phyloP scores from a whole-genome alignment of 2,329 filamentous ascomycete species.

The Aspergillus caelatus region DNA sequence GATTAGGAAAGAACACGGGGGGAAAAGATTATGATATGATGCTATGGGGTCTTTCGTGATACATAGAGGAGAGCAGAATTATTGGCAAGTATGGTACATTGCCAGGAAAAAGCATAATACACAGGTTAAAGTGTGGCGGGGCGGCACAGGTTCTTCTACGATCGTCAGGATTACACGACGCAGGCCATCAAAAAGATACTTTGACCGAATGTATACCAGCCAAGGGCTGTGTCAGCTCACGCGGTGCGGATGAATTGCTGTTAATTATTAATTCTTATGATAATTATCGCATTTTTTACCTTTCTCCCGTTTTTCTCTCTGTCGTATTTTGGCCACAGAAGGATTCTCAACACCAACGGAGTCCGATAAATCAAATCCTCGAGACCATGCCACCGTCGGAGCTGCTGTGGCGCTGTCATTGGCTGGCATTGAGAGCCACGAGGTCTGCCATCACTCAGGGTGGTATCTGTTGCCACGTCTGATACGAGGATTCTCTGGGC shows the following conservation, averaged over 20 bases:
- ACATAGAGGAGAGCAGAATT: neutral
- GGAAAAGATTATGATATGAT: neutral
- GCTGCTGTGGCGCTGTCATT: neutral
- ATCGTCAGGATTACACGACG: neutral
- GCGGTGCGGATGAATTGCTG: too few species aligned
- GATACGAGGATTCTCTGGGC: slow-evolving; percentile 3
- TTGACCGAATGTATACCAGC: neutral
- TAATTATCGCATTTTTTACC: neutral
- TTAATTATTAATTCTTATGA: neutral
- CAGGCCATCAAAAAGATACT: neutral
- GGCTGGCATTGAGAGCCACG: slow-evolving; percentile 7
- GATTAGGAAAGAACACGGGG: neutral
- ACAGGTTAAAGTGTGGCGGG: neutral
- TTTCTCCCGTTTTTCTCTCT: neutral
- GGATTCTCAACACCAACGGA: slow-evolving; percentile 1
- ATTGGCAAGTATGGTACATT: neutral
- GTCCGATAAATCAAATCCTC: neutral
- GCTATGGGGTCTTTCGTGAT: neutral
- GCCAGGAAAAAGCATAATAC: neutral
- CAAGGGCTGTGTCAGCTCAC: neutral
- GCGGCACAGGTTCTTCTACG: neutral
- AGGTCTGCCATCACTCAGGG: neutral
- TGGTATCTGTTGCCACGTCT: slow-evolving; percentile 2
- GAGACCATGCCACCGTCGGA: neutral
- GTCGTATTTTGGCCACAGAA: neutral